Conservation (phyloP, 2,329 filamentous ascomycete species). For the Chrysoporthe cubensis region DNA sequence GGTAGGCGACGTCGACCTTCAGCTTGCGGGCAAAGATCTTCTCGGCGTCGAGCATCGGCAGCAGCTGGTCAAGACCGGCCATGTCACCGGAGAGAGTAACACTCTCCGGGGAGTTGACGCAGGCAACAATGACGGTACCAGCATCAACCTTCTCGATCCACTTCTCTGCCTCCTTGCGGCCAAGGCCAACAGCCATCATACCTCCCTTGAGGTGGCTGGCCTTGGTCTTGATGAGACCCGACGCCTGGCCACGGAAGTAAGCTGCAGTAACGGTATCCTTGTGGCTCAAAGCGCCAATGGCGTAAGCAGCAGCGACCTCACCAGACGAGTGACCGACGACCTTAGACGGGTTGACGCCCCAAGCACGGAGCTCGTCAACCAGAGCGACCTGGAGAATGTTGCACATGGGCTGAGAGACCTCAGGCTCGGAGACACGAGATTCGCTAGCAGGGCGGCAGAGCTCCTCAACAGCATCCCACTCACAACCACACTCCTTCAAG, state of each 20-base stretch:
- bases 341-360: constrained; percentile 28
- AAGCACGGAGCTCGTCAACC: constrained; percentile 35
- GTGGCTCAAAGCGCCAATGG: constrained; percentile 24
- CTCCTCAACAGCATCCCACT: constrained; percentile 31
- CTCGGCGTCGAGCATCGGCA: constrained; percentile 25
- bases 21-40: constrained; percentile 36
- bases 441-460: constrained; percentile 29
- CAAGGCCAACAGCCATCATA: constrained; percentile 25
- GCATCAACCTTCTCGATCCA: constrained; percentile 20
- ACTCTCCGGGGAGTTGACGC: constrained; percentile 35
- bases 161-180: constrained; percentile 21
- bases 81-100: constrained; percentile 41
- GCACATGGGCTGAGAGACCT: constrained; percentile 40
- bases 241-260: constrained; percentile 25
- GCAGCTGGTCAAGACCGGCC: constrained; percentile 34
- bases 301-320: constrained; percentile 29
- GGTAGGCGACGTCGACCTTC: constrained; percentile 30
- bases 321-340: constrained; percentile 38
- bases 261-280: constrained; percentile 25
- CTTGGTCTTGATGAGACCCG: constrained; percentile 18
- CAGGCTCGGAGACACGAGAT: constrained; percentile 34
- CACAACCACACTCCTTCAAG: constrained; percentile 21
- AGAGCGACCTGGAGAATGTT: constrained; percentile 39
- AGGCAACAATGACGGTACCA: constrained; percentile 23
- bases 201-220: constrained; percentile 17